Evolutionary conservation across 495 filamentous ascomycete genomes (phyloP).

Genomic region (Lepidopterella palustris): DNA sequence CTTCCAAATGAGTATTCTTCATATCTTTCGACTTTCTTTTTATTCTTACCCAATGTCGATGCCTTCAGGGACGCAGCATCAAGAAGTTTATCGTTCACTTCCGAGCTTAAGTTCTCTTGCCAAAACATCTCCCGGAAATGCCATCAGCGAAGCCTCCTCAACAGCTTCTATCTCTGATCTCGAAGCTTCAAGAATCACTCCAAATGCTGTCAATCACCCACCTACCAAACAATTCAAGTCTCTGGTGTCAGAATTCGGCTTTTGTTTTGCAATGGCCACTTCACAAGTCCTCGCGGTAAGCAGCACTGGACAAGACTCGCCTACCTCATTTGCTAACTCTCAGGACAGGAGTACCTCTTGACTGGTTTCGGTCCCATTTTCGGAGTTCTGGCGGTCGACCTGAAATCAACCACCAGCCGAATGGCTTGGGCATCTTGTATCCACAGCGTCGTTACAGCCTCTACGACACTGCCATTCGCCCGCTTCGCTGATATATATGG

Average conservation of each 20-base stretch:
- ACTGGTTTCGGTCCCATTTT: background rate
- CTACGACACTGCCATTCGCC: background rate
- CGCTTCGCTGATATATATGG: background rate
- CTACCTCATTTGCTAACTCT: background rate
- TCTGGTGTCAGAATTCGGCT: background rate
- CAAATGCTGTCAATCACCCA: background rate
- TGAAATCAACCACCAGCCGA: background rate
- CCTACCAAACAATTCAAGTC: background rate
- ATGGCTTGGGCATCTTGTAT: constrained; percentile 2
- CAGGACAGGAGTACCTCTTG: background rate
- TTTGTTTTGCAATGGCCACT: background rate
- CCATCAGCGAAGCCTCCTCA: background rate
- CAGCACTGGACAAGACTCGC: background rate
- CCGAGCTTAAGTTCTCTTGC: background rate
- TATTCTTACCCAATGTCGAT: too few relatives aligned
- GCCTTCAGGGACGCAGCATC: too few relatives aligned
- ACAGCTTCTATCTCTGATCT: background rate
- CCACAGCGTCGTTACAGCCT: background rate
- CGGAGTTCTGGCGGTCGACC: background rate
- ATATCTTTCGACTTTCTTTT: too few relatives aligned
- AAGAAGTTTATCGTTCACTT: background rate
- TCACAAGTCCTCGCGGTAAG: background rate
- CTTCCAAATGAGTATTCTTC: too few relatives aligned
- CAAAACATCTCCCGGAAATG: background rate
- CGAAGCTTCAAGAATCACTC: background rate